phyloP scores from a whole-genome alignment of 2,329 filamentous ascomycete genomes.

The Stagonosporopsis cucurbitacearum region DNA sequence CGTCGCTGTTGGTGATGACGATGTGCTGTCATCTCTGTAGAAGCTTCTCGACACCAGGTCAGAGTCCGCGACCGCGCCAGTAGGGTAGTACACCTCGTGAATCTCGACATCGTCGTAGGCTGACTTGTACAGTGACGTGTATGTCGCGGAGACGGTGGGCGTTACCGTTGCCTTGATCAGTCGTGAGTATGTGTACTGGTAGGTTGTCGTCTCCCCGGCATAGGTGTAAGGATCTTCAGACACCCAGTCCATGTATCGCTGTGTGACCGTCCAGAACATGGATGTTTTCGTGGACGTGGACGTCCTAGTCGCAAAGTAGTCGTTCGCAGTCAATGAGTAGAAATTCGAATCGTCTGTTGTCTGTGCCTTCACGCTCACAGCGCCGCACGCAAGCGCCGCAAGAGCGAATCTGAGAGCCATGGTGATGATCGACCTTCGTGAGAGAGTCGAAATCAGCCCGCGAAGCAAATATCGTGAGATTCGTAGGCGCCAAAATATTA shows the following conservation, averaged over 20 bases:
- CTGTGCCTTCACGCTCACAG: conserved; percentile 17
- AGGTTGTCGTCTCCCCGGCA: conserved; percentile 7
- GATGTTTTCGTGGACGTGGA: conserved; percentile 11
- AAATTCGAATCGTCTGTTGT: conserved; percentile 6
- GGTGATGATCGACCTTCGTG: not conserved
- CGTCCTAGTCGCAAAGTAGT: conserved; percentile 15
- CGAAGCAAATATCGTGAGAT: conserved; percentile 19
- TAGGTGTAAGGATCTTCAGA: conserved; percentile 26
- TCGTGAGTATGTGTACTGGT: conserved; percentile 19
- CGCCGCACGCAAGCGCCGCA: conserved; percentile 21
- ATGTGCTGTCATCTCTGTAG: conserved; percentile 17
- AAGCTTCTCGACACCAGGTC: conserved; percentile 28
- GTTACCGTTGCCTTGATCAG: conserved; percentile 35
- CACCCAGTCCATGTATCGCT: conserved; percentile 25
- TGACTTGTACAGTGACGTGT: conserved; percentile 17
- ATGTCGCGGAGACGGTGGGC: conserved; percentile 32
- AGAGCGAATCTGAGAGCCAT: conserved; percentile 27
- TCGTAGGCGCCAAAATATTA: conserved; percentile 16
- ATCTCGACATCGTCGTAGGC: conserved; percentile 24
- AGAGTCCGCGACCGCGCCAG: conserved; percentile 29
- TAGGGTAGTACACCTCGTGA: conserved; percentile 31
- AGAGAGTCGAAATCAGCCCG: conserved; percentile 14
- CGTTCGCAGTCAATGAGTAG: conserved; percentile 6
- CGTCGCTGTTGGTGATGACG: conserved; percentile 12
- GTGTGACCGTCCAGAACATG: conserved; percentile 37